Percentiles rank a stretch among this genome's conserved stretches.
phyloP scores from a whole-genome alignment of 2,329 filamentous ascomycete species.

The Colletotrichum sp. region DNA sequence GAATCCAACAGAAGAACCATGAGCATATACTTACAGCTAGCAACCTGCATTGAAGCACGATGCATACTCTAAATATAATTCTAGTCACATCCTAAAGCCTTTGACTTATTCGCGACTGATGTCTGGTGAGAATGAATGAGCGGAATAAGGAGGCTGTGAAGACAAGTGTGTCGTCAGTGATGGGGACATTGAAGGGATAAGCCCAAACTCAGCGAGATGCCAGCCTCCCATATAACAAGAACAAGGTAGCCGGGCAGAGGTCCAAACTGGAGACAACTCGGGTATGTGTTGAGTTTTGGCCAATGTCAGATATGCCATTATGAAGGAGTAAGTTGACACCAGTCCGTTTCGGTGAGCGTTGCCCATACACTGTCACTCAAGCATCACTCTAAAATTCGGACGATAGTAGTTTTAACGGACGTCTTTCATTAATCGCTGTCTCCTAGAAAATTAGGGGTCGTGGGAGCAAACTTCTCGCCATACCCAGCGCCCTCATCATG shows the following conservation, averaged over 20 bases:
- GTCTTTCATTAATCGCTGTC: neutral
- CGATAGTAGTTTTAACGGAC: neutral
- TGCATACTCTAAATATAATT: constrained; percentile 1
- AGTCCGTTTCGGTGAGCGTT: neutral
- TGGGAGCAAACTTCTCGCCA: neutral
- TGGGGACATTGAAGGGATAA: neutral
- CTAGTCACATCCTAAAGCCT: neutral
- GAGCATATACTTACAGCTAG: neutral
- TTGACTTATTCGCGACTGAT: neutral
- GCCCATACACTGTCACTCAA: neutral
- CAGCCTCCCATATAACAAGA: neutral
- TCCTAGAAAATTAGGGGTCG: neutral
- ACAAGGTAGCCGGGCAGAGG: neutral
- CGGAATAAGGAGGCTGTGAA: neutral
- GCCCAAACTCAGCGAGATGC: too few species aligned
- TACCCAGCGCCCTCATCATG: neutral
- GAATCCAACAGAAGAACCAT: neutral
- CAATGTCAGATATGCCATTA: neutral
- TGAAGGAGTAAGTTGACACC: neutral
- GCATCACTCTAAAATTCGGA: neutral
- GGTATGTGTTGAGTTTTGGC: neutral
- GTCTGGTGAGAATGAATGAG: neutral
- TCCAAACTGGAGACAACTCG: neutral
- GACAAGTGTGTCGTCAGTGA: neutral
- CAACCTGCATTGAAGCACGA: neutral